Evolutionary conservation across 1,139 yeast genomes (phyloP).

Genomic region (Debaryomyces subglobosus): DNA sequence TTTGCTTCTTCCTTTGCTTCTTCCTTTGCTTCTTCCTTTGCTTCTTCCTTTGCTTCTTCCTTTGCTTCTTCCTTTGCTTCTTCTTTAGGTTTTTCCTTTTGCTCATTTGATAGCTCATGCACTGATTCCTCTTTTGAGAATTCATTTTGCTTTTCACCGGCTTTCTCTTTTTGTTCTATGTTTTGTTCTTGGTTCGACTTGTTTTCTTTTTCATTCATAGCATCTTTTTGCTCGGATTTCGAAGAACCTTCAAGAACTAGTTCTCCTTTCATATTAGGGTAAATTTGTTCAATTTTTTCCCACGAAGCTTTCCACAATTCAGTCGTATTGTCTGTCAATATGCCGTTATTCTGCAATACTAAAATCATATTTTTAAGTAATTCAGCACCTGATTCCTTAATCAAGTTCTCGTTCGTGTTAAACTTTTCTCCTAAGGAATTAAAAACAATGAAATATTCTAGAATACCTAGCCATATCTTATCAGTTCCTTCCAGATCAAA

Average conservation of each 20-base stretch:
- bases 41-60: slow-evolving; percentile 4
- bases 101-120: not conserved
- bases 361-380: slow-evolving; percentile 60
- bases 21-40: not conserved
- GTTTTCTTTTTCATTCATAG: not conserved
- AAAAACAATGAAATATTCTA: slow-evolving; percentile 35
- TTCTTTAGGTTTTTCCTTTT: no score
- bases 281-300: slow-evolving; percentile 44
- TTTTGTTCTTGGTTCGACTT: not conserved
- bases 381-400: slow-evolving; percentile 62
- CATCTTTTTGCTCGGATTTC: not conserved
- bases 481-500: slow-evolving; percentile 28
- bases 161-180: not conserved
- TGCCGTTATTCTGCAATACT: slow-evolving; percentile 35
- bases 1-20: not conserved
- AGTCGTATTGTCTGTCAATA: slow-evolving; percentile 24
- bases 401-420: slow-evolving; percentile 41
- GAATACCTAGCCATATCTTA: slow-evolving; percentile 39
- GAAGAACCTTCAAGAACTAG: slow-evolving; percentile 14
- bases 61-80: slow-evolving; percentile 1
- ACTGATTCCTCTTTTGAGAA: not conserved
- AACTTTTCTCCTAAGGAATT: slow-evolving; percentile 22
- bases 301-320: slow-evolving; percentile 42
- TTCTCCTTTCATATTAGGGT: slow-evolving; percentile 47
- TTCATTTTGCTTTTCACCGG: not conserved